Conservation (phyloP, 2,329 filamentous ascomycete genomes). For the Colletotrichum australisinense region DNA sequence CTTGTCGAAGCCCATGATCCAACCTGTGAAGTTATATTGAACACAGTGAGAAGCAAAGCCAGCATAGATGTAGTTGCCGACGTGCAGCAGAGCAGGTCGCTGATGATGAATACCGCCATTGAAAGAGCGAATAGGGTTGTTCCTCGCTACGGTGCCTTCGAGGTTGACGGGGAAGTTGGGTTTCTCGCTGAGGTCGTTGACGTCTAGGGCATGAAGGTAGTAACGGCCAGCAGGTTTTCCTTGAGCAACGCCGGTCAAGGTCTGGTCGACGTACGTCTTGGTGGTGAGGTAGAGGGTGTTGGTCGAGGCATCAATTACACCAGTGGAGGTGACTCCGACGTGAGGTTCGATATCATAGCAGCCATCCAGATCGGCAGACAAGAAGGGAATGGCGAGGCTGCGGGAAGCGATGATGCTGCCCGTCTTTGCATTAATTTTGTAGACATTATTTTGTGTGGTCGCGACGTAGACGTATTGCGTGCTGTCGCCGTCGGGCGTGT, state of each 20-base stretch:
- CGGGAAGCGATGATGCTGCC: constrained; percentile 60
- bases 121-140: constrained; percentile 60
- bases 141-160: constrained; percentile 57
- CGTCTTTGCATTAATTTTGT: constrained; percentile 66
- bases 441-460: constrained; percentile 68
- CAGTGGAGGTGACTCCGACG: constrained; percentile 58
- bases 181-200: constrained; percentile 50
- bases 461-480: constrained; percentile 67
- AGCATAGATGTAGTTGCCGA: constrained; percentile 60
- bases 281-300: constrained; percentile 57
- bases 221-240: constrained; percentile 49
- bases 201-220: constrained; percentile 51
- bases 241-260: constrained; percentile 42
- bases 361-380: constrained; percentile 58
- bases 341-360: constrained; percentile 62
- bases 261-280: constrained; percentile 54
- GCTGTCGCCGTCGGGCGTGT: constrained; percentile 57
- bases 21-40: constrained; percentile 66
- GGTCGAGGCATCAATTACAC: constrained; percentile 57
- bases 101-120: constrained; percentile 64
- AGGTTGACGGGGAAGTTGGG: constrained; percentile 60
- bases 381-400: constrained; percentile 61
- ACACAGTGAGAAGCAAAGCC: constrained; percentile 68
- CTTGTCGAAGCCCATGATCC: constrained; percentile 61
- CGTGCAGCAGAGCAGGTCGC: constrained; percentile 58